Evolutionary conservation across 192 early-diverging fungal species (phyloP), one percentile per base, ranked within the genome.

Genomic region (Chytriomyces sp.): DNA sequence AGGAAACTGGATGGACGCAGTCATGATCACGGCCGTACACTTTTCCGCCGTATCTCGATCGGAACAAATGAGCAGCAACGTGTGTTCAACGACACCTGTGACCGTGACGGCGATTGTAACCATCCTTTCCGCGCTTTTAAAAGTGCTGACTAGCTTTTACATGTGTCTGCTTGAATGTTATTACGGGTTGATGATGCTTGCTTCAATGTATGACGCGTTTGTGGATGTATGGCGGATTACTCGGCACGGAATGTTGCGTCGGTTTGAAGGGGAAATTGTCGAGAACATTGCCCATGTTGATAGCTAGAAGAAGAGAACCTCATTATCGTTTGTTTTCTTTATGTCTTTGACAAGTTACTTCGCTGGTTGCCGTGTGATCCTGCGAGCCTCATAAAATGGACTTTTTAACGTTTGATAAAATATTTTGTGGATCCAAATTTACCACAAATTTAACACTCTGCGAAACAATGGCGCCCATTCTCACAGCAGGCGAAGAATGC

Each of bases 401-500:
- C 35, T 35, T 35, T 35, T 35, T 35, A 35, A 35, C 35, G 35
- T 35, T 35, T 35, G 4, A 35, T 35, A 35, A 35, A 35, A 35
- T 35, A 35, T 4, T n/a, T n/a, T n/a, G n/a, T n/a, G n/a, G 0
- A 35, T 35, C 35, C 35, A 20, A 57, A 5, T 57, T 13, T 1
- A 57, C 2, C 53, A 57, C 53, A 57, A 57, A 20, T 57, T 35
- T 35, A 35, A 35, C 35, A 35, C 35, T 35, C 35, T 35, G 35
- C 35, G 35, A 35, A 35, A 35, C 35, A 35, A 73, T 73, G 71
- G 71, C 71, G 13, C 71, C 71, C 60, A 23, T 45, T 47, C 71
- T 73, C 26, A 73, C 71, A 16, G 71, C 71, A 11, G 87, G 81
- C 11, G 85, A 88, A 64, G 87, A 88, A 71, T 88, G 87, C 75